Evolutionary conservation across 495 filamentous ascomycete species (phyloP).

Genomic region (Aspergillus diversus): DNA sequence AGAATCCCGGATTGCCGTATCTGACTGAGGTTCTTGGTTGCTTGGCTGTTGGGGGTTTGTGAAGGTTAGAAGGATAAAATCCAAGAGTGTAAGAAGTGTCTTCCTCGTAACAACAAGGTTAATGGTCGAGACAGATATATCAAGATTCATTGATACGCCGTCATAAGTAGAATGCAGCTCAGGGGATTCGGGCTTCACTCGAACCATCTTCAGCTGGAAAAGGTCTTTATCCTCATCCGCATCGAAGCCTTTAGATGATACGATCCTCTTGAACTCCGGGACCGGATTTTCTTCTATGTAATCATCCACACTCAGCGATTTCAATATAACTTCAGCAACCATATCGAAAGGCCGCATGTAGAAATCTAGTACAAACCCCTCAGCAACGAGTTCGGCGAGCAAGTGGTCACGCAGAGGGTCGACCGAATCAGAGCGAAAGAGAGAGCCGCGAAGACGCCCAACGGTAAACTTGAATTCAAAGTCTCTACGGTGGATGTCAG

Average conservation of each 20-base stretch:
- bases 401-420: conserved; percentile 76
- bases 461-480: conserved; percentile 98
- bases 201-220: conserved; percentile 83
- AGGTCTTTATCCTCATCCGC: conserved; percentile 77
- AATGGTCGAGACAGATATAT: conserved; percentile 91
- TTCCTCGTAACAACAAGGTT: conserved; percentile 92
- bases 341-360: conserved; percentile 89
- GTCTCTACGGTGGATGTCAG: conserved; percentile 79
- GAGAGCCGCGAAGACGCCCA: conserved; percentile 86
- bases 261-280: conserved; percentile 93
- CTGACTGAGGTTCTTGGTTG: conserved; percentile 36
- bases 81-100: conserved; percentile 90
- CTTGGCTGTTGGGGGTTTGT: conserved; percentile 65
- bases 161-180: conserved; percentile 91
- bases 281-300: conserved; percentile 87
- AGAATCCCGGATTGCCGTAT: conserved; percentile 51
- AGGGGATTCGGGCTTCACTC: conserved; percentile 87
- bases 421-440: conserved; percentile 85
- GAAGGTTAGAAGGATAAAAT: conserved; percentile 95
- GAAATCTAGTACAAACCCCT: conserved; percentile 84
- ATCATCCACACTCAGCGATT: conserved; percentile 89
- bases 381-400: conserved; percentile 87
- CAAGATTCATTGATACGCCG: conserved; percentile 88
- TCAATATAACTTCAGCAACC: conserved; percentile 84
- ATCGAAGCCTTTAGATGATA: conserved; percentile 81